Conservation (phyloP, 495 filamentous ascomycete species). For the Collariella sp. region DNA sequence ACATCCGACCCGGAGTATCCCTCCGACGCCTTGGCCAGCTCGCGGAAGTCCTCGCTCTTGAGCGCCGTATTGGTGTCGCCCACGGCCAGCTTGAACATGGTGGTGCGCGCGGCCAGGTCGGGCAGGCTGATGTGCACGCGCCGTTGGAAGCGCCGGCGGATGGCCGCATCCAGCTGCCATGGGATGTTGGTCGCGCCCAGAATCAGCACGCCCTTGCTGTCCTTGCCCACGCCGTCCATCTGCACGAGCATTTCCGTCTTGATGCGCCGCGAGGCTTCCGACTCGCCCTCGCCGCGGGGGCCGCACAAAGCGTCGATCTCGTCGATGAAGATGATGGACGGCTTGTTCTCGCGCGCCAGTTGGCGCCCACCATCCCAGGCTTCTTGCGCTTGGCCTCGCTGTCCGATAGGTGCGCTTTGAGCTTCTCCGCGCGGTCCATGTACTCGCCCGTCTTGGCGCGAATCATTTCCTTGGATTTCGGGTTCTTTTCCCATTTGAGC, state of each 20-base stretch:
- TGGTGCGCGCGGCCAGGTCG: conserved; percentile 78
- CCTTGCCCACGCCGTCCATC: conserved; percentile 97
- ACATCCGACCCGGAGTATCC: conserved; percentile 97
- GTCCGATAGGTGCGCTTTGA: conserved; percentile 80
- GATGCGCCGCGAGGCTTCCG: conserved; percentile 91
- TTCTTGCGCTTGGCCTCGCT: conserved; percentile 61
- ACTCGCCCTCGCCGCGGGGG: conserved; percentile 93
- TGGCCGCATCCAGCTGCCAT: conserved; percentile 98
- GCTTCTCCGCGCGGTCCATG: conserved; percentile 96
- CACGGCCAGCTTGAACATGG: conserved; percentile 94
- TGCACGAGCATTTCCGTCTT: conserved; percentile 98
- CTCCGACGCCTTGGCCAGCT: conserved; percentile 71
- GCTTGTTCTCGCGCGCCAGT: conserved; percentile 97
- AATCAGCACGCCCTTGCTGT: conserved; percentile 86
- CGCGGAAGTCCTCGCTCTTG: conserved; percentile 64
- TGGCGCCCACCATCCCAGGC: conserved; percentile 75
- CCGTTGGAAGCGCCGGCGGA: conserved; percentile 91
- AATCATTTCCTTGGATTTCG: conserved; percentile 92
- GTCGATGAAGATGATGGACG: conserved; percentile 98
- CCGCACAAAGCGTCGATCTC: conserved; percentile 97
- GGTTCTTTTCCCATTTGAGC: conserved; percentile 97
- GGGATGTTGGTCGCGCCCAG: conserved; percentile 97
- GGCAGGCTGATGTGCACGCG: conserved; percentile 92
- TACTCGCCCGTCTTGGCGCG: conserved; percentile 87
- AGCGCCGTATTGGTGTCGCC: conserved; percentile 86